These are phyloP conservation scores for Trichosporon sp. DNA, from an alignment of 1,284 basidiomycete genomes.

Conservation along the genomic window DNA sequence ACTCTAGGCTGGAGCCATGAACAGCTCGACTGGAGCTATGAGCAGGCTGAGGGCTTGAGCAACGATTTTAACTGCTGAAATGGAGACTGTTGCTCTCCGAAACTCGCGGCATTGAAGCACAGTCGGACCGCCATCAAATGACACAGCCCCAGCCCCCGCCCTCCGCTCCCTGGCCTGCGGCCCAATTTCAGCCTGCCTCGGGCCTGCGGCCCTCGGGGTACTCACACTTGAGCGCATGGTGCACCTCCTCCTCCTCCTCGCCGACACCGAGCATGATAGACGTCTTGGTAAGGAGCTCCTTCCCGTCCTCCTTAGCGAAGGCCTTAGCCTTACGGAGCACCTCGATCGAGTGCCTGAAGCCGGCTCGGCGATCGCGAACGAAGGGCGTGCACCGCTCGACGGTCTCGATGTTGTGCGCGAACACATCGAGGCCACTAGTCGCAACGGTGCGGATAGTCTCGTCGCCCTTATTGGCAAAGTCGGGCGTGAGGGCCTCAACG, in stretches of 20 bases:
- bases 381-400: constrained; percentile 87
- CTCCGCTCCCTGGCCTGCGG: too few species aligned
- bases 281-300: constrained; percentile 86
- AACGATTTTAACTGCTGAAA: too few species aligned
- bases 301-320: constrained; percentile 69
- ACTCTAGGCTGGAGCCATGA: too few species aligned
- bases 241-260: constrained; percentile 76
- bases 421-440: constrained; percentile 89
- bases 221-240: constrained; percentile 75
- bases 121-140: too few species aligned
- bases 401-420: constrained; percentile 97
- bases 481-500: constrained; percentile 93
- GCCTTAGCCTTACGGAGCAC: constrained; percentile 82
- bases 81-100: too few species aligned
- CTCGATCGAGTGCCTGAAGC: constrained; percentile 79
- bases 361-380: constrained; percentile 90
- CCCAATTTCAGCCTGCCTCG: too few species aligned
- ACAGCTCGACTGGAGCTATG: too few species aligned
- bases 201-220: too few species aligned
- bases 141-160: too few species aligned
- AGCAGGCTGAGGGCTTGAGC: too few species aligned
- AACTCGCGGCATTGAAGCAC: too few species aligned
- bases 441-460: constrained; percentile 77
- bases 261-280: constrained; percentile 99
- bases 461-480: constrained; percentile 71